phyloP scores from a whole-genome alignment of 2,329 filamentous ascomycete species.

The Aphanocladium album region DNA sequence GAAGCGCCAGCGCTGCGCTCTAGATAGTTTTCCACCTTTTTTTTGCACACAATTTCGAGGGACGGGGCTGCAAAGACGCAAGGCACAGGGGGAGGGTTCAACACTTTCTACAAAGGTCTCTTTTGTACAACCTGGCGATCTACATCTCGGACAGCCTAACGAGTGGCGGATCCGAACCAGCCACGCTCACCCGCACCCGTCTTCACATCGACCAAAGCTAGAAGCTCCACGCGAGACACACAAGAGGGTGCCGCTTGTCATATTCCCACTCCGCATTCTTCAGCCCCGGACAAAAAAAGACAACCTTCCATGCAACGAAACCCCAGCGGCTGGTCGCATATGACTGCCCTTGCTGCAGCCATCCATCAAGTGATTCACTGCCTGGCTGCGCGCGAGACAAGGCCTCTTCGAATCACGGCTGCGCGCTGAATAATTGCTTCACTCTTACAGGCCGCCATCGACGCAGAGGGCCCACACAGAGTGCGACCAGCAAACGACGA shows the following conservation, averaged over 20 bases:
- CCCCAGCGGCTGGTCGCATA: constrained; percentile 1
- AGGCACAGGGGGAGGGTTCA: no score
- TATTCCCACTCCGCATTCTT: constrained; percentile 4
- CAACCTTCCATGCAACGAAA: not conserved
- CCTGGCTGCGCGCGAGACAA: not conserved
- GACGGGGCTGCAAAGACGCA: no score
- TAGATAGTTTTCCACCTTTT: not conserved
- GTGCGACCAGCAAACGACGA: not conserved
- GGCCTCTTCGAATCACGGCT: constrained; percentile 7
- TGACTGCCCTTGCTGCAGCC: constrained; percentile 2
- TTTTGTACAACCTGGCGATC: not conserved
- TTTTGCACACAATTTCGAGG: not conserved
- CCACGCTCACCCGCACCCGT: not conserved
- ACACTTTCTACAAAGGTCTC: not conserved
- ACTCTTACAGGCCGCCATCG: constrained; percentile 19
- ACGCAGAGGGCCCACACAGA: not conserved
- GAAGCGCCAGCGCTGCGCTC: not conserved
- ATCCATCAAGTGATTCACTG: constrained; percentile 5
- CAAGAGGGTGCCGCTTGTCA: not conserved
- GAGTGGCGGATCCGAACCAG: constrained; percentile 4
- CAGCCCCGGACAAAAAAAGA: not conserved
- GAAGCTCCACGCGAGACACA: constrained; percentile 8
- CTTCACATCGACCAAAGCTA: not conserved
- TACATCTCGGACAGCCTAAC: constrained; percentile 3
- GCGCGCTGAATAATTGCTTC: constrained; percentile 24